A percentile compares a stretch with the other conserved stretches of the same genome.
Conservation (phyloP, 208 protist genomes). For the Acanthamoeba castellanii region DNA sequence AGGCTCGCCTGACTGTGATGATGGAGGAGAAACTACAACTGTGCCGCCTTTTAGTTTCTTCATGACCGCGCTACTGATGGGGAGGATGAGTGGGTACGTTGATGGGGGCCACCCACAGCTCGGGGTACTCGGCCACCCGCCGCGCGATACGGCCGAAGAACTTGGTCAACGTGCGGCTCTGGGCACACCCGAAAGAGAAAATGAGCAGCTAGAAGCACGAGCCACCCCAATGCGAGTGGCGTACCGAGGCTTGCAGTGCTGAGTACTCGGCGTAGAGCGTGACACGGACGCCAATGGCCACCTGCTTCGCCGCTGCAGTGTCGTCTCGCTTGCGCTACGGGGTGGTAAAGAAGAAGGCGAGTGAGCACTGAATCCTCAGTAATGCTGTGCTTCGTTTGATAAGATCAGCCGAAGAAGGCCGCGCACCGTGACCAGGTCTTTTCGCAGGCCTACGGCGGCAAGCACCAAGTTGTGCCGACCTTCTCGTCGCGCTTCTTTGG, state of each 20-base stretch:
- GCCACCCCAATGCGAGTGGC: not conserved
- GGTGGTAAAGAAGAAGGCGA: not conserved
- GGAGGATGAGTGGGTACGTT: not conserved
- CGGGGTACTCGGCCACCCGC: slow-evolving; percentile 20
- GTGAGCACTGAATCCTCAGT: not conserved
- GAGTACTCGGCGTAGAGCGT: not conserved
- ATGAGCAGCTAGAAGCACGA: not conserved
- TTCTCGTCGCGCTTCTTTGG: not conserved
- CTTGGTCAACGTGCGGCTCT: not conserved
- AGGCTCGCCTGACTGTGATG: too few relatives aligned
- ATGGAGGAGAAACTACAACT: too few relatives aligned
- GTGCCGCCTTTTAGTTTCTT: too few relatives aligned
- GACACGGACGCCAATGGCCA: not conserved
- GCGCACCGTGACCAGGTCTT: slow-evolving; percentile 4
- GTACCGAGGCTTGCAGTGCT: not conserved
- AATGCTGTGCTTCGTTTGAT: too few relatives aligned
- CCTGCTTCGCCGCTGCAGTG: not conserved
- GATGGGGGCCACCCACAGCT: slow-evolving; percentile 36
- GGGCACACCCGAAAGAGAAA: not conserved
- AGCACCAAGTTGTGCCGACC: not conserved
- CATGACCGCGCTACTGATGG: too few relatives aligned
- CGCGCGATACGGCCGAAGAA: not conserved
- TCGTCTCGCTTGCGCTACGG: not conserved
- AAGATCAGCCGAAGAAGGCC: not conserved
- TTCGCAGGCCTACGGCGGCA: not conserved